Percentiles rank a stretch among this genome's conserved stretches.
phyloP scores from a whole-genome alignment of 257 asterid genomes.

The Solanum neorickii region DNA sequence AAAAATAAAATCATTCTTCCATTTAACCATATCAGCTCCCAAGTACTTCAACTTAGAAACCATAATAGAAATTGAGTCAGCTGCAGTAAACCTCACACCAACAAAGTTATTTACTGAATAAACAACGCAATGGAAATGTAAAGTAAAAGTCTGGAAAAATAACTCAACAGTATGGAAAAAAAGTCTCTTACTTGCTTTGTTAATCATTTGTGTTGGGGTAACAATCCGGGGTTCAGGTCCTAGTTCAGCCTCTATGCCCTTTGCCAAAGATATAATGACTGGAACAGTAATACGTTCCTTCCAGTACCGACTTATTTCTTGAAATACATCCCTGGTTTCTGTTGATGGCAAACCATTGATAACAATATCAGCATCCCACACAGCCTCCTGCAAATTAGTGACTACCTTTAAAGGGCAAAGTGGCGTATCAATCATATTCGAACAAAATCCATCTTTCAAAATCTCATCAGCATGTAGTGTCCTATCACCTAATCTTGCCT shows the following conservation, averaged over 20 bases:
- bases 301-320: slow-evolving; percentile 75
- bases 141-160: slow-evolving; percentile 5
- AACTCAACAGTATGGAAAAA: background rate
- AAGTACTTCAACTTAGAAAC: background rate
- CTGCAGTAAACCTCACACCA: background rate
- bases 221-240: slow-evolving; percentile 65
- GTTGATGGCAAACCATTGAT: slow-evolving; percentile 89
- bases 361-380: slow-evolving; percentile 90
- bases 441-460: slow-evolving; percentile 75
- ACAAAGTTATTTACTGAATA: background rate
- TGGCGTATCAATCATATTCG: slow-evolving; percentile 86
- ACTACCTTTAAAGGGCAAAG: slow-evolving; percentile 86
- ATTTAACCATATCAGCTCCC: background rate
- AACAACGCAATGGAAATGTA: background rate
- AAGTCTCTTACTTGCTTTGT: slow-evolving; percentile 51
- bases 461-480: slow-evolving; percentile 79
- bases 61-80: background rate
- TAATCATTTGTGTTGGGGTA: slow-evolving; percentile 87
- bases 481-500: slow-evolving; percentile 82
- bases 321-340: slow-evolving; percentile 69
- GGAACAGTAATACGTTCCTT: slow-evolving; percentile 68
- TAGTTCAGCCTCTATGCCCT: slow-evolving; percentile 85
- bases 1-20: background rate
- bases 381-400: slow-evolving; percentile 90
- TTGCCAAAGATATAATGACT: slow-evolving; percentile 63